Conservation (phyloP, 2,329 filamentous ascomycete genomes). For the Gaeumannomyces tritici region DNA sequence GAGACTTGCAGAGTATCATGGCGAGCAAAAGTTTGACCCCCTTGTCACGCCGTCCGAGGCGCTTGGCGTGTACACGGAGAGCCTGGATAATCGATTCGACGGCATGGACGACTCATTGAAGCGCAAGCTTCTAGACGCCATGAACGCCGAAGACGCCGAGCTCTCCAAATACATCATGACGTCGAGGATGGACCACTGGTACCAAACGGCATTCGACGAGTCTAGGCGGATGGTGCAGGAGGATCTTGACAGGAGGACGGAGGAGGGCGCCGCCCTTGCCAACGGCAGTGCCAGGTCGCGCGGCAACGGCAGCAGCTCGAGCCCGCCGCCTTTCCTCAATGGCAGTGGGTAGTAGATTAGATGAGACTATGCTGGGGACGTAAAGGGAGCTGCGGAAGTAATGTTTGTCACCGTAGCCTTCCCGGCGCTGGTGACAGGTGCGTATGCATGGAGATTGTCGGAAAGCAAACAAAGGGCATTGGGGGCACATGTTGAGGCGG, state of each 20-base stretch:
- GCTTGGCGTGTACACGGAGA: slow-evolving; percentile 50
- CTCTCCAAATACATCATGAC: slow-evolving; percentile 58
- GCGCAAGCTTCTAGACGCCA: slow-evolving; percentile 59
- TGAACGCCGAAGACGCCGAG: slow-evolving; percentile 60
- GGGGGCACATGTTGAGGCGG: not conserved
- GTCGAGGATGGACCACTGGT: slow-evolving; percentile 62
- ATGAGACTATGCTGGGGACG: not conserved
- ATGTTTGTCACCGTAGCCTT: not conserved
- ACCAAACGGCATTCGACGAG: slow-evolving; percentile 13
- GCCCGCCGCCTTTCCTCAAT: not conserved
- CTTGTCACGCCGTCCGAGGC: slow-evolving; percentile 42
- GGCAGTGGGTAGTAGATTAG: not conserved
- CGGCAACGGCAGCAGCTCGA: not conserved
- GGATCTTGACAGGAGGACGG: slow-evolving; percentile 12
- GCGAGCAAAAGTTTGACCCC: slow-evolving; percentile 30
- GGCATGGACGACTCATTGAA: slow-evolving; percentile 53
- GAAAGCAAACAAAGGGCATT: not conserved
- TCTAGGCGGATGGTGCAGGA: slow-evolving; percentile 17
- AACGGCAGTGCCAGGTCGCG: not conserved
- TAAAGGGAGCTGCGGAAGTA: not conserved
- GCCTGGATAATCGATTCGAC: slow-evolving; percentile 50
- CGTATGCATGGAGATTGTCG: not conserved
- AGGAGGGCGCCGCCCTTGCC: slow-evolving; percentile 4
- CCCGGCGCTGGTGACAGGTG: not conserved
- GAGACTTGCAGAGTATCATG: slow-evolving; percentile 22